Evolutionary conservation across 1,284 basidiomycete species (phyloP), one percentile per base, ranked within the genome.

Genomic region (Tilletia setariae): DNA sequence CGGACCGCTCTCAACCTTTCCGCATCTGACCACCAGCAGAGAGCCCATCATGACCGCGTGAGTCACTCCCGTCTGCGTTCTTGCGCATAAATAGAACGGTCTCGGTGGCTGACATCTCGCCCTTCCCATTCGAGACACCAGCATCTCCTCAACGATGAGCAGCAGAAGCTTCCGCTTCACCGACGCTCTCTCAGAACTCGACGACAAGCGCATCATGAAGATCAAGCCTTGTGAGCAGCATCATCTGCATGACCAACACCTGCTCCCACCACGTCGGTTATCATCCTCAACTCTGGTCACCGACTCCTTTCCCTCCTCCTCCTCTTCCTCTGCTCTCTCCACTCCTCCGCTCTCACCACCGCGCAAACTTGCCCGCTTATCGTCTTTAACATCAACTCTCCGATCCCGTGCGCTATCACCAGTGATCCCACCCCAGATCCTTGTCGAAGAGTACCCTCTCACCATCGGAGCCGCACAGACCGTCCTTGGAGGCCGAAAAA

Each of bases 341-440:
- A 32, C 56, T 19, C 32, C 56, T n/a, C 28, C 32, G n/a, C 56
- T 40, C 32, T n/a, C 25, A 25, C 51, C 51, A 21, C 51, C 51
- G 7, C 51, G 51, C 51, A 53, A 53, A 53, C 51, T 53, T 25
- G 23, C 51, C 51, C 51, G 51, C 15, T 23, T 53, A 19, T 53
- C 51, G 13, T 53, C 51, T 25, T 53, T 28, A 25, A 25, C 47
- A 0, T 49, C 47, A n/a, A n/a, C 47, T 49, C 47, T 49, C 16
- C 47, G 19, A 21, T 25, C 51, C 21, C 51, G 28, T 15, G 13
- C 46, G 28, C 64, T 30, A 44, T 61, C 65, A n/a, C 11, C 46
- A 66, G 49, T 68, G 25, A 68, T 68, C 64, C 67, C 67, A 30
- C 67, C 67, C 25, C 67, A 68, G 61, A 68, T 68, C 63, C 53